A percentile compares a stretch with the other conserved stretches of the same genome.
Evolutionary conservation across 306 rosid species (phyloP).

Genomic region (Cicer judaicum): DNA sequence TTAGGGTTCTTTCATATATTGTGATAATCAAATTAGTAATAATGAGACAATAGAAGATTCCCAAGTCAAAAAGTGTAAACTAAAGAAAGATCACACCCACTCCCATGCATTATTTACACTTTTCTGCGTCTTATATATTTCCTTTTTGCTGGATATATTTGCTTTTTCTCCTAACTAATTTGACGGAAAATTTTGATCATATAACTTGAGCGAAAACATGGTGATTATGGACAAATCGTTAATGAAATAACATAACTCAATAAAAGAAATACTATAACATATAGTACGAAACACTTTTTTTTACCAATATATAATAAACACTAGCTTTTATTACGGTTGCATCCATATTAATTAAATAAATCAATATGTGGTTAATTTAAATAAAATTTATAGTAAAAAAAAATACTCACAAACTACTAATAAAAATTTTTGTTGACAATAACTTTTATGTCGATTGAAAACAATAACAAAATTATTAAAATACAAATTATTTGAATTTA

Average conservation of each 20-base stretch:
- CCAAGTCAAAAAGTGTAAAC: slow-evolving; percentile 59
- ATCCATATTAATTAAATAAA: no score
- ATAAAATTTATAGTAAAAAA: no score
- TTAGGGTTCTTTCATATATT: slow-evolving; percentile 47
- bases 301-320: not conserved
- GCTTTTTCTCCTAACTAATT: not conserved
- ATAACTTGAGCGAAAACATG: not conserved
- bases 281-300: not conserved
- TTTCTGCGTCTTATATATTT: not conserved
- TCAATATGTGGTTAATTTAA: no score
- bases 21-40: slow-evolving; percentile 48
- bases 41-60: slow-evolving; percentile 51
- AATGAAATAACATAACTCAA: not conserved
- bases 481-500: no score
- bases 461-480: no score
- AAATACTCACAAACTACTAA: no score
- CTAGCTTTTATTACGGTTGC: no score
- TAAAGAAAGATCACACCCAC: slow-evolving; percentile 42
- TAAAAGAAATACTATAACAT: not conserved
- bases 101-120: slow-evolving; percentile 13
- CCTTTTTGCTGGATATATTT: not conserved
- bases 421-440: no score
- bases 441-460: no score
- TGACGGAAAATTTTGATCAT: not conserved
- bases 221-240: not conserved